Base-by-base conservation (phyloP, 1,284 basidiomycete genomes). In the Tilletia setariae region DNA sequence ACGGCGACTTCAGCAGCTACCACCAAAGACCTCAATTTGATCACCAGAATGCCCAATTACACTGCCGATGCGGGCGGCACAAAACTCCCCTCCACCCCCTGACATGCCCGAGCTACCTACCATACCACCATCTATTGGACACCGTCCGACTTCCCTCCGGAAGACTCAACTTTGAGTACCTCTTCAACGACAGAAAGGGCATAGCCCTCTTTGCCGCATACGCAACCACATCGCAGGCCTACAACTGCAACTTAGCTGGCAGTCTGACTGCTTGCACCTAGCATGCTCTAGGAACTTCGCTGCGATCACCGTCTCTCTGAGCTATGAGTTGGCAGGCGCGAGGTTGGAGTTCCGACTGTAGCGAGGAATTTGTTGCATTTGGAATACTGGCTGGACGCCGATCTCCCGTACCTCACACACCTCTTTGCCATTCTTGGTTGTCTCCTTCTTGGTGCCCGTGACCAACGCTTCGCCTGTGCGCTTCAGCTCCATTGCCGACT, bases 391-490 rank as follows among this genome's bases (percentile, higher is more conserved):
- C 47, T 49, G 47, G 47, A n/a, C 19, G 19, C 47, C 19, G 19
- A 49, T 49, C 19, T 49, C 47, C 25, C 47, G 7, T 23, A 40
- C 35, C 35, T 40, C 35, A 4, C 4, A 6, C 35, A 40, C 11
- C 35, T 6, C 11, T 11, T 40, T 11, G 4, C 35, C 4, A 40
- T 11, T 40, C 35, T 40, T 11, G 11, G 11, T 40, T 40, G 35
- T 40, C 51, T 13, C 51, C 51, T 23, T 23, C 21, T 53, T 53
- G 51, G 51, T 23, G 11, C 51, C 21, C 11, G 51, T 2, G 19
- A 19, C 51, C 51, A 53, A 53, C 51, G 51, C 51, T 53, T 28
- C 51, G 13, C 51, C 51, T 9, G 51, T 53, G 51, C 51, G 11
- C 51, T 44, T 23, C 51, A 53, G 51, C 51, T 21, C 28, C 51